These are phyloP conservation scores for Hamamelis virginiana DNA, from an alignment of 164 flowering plant species.

Conservation along the genomic window DNA sequence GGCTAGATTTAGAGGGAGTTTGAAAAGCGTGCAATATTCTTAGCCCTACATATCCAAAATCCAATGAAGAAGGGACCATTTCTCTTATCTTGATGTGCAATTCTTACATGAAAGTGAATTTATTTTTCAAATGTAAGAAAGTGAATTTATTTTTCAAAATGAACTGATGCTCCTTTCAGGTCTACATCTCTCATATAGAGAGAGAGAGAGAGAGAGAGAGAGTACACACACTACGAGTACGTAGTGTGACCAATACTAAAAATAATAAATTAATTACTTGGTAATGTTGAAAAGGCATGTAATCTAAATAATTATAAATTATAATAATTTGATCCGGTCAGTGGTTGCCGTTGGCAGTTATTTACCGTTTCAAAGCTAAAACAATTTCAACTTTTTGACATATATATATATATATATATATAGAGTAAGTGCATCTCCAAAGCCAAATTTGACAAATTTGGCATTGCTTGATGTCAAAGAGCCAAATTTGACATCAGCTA, in stretches of 20 bases:
- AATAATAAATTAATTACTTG: too few relatives aligned
- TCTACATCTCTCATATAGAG: not conserved
- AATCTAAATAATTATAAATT: too few relatives aligned
- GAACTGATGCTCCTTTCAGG: slow-evolving; percentile 4
- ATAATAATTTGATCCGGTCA: not conserved
- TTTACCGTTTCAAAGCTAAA: not conserved
- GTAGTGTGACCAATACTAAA: too few relatives aligned
- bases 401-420: too few relatives aligned
- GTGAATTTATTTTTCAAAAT: not conserved
- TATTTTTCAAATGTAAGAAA: not conserved
- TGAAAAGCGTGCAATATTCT: slow-evolving; percentile 1
- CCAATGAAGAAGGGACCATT: not conserved
- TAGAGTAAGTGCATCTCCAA: too few relatives aligned
- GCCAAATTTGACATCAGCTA: too few relatives aligned
- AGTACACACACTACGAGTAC: too few relatives aligned
- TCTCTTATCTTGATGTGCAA: not conserved
- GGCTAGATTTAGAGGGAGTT: not conserved
- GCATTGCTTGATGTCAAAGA: too few relatives aligned
- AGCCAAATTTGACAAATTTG: too few relatives aligned
- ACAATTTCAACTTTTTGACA: too few relatives aligned
- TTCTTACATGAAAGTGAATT: not conserved
- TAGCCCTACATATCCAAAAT: not conserved
- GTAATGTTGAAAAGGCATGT: too few relatives aligned
- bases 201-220: slow-evolving; percentile 1
- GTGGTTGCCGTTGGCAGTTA: not conserved